Percentiles rank a stretch among this genome's conserved stretches.
Conservation (phyloP, 306 rosid species). For the Rosa lucieae region DNA sequence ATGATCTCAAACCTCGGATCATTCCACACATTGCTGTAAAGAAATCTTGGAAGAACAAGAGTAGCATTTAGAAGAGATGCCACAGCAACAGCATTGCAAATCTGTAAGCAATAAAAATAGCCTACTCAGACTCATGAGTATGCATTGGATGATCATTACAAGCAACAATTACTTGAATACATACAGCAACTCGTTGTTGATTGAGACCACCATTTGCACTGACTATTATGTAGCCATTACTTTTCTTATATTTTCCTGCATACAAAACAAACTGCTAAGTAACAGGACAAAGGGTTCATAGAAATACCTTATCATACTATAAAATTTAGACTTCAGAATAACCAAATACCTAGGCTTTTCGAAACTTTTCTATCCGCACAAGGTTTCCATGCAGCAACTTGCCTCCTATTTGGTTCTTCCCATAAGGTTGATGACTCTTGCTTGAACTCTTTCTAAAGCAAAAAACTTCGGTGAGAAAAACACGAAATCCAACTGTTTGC, state of each 20-base stretch:
- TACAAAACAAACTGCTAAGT: constrained; percentile 15
- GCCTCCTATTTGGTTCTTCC: constrained; percentile 56
- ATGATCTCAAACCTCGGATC: constrained; percentile 75
- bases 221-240: constrained; percentile 79
- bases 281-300: not conserved
- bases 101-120: constrained; percentile 53
- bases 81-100: constrained; percentile 91
- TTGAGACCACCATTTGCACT: constrained; percentile 99
- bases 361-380: constrained; percentile 61
- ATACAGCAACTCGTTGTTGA: constrained; percentile 97
- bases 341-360: constrained; percentile 41
- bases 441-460: constrained; percentile 59
- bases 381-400: constrained; percentile 73
- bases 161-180: constrained; percentile 25
- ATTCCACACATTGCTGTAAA: constrained; percentile 96
- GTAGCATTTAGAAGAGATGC: constrained; percentile 92
- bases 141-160: constrained; percentile 23
- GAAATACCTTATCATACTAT: not conserved
- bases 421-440: constrained; percentile 63
- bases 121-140: constrained; percentile 40
- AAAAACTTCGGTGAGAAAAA: constrained; percentile 2
- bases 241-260: constrained; percentile 49
- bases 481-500: not conserved
- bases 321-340: constrained; percentile 3
- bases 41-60: constrained; percentile 73